phyloP scores from a whole-genome alignment of 441 rosid species.

The Erysimum pusillum region DNA sequence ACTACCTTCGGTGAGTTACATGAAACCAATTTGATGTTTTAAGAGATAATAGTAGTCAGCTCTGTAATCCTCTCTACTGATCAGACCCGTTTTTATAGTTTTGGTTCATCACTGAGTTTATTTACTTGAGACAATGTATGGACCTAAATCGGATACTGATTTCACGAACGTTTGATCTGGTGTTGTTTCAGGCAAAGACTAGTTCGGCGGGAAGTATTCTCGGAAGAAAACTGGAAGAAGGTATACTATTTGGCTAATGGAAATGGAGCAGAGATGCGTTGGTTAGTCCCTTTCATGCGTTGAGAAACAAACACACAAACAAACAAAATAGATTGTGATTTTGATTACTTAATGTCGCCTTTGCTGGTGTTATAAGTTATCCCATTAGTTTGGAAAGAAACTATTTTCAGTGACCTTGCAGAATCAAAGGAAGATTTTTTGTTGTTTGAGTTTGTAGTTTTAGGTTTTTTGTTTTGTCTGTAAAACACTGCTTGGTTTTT shows the following conservation, averaged over 20 bases:
- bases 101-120: slow-evolving; percentile 21
- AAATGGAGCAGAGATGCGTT: slow-evolving; percentile 93
- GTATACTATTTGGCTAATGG: slow-evolving; percentile 85
- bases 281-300: slow-evolving; percentile 76
- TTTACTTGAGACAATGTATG: neutral
- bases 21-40: slow-evolving; percentile 3
- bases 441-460: slow-evolving; percentile 33
- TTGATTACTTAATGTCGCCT: slow-evolving; percentile 16
- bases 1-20: slow-evolving; percentile 80
- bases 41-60: slow-evolving; percentile 1
- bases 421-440: slow-evolving; percentile 26
- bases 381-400: slow-evolving; percentile 32
- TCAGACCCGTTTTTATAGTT: neutral
- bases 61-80: slow-evolving; percentile 1
- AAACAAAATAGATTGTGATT: slow-evolving; percentile 32
- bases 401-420: slow-evolving; percentile 19
- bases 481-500: slow-evolving; percentile 37
- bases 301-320: slow-evolving; percentile 45
- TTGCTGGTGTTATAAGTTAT: slow-evolving; percentile 39
- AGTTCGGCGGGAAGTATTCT: slow-evolving; percentile 66
- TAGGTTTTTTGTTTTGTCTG: slow-evolving; percentile 35
- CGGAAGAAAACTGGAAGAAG: slow-evolving; percentile 88
- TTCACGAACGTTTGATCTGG: neutral
- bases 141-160: slow-evolving; percentile 9
- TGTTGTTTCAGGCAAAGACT: slow-evolving; percentile 81